Conservation (phyloP, 2,329 filamentous ascomycete genomes). For the Xylaria hypoxylon region DNA sequence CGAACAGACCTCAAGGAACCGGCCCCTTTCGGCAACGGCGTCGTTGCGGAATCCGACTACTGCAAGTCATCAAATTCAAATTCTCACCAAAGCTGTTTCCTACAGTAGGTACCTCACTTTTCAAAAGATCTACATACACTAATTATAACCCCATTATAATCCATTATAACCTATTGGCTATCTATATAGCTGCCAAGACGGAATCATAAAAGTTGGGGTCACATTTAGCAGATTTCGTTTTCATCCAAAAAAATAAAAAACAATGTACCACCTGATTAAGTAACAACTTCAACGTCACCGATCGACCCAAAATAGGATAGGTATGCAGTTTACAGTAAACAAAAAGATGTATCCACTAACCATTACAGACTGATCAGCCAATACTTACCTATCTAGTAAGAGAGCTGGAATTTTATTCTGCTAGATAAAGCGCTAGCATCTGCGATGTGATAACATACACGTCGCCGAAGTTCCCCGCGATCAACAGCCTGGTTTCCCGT, state of each 20-base stretch:
- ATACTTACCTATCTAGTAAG: slow-evolving; percentile 2
- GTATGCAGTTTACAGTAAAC: slow-evolving; percentile 17
- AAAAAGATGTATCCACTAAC: slow-evolving; percentile 13
- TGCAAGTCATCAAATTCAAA: slow-evolving; percentile 25
- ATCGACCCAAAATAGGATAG: slow-evolving; percentile 8
- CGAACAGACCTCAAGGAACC: slow-evolving; percentile 1
- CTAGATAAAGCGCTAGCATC: slow-evolving; percentile 13
- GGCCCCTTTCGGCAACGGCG: slow-evolving; percentile 12
- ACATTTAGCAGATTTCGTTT: not conserved
- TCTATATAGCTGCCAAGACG: slow-evolving; percentile 10
- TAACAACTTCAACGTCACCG: slow-evolving; percentile 16
- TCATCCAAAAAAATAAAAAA: not conserved
- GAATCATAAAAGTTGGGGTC: not conserved
- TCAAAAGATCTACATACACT: not conserved
- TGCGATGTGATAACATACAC: slow-evolving; percentile 15
- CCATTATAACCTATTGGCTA: not conserved
- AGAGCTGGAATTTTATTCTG: not conserved
- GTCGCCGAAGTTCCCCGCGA: slow-evolving; percentile 11
- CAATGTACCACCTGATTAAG: slow-evolving; percentile 16
- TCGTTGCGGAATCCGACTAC: slow-evolving; percentile 32
- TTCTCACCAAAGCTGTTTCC: slow-evolving; percentile 5
- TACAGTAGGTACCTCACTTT: slow-evolving; percentile 14
- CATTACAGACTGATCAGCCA: slow-evolving; percentile 17
- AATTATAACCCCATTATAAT: not conserved
- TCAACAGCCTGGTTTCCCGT: slow-evolving; percentile 12